phyloP scores from a whole-genome alignment of 1,139 yeast species.

The Protomyces arabidopsidicola region DNA sequence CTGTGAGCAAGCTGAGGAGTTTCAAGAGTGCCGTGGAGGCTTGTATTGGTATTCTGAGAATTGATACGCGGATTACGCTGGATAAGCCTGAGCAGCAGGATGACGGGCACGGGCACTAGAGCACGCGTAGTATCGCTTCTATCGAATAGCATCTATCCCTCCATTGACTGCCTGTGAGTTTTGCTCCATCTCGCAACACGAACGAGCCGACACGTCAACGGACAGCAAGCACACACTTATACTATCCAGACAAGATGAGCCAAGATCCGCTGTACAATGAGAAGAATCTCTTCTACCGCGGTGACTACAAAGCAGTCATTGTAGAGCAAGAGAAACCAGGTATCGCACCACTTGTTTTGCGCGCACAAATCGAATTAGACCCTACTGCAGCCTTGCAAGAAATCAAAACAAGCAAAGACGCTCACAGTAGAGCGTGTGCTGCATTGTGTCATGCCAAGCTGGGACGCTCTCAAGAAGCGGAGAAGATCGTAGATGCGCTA shows the following conservation, averaged over 20 bases:
- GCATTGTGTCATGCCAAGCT: conserved; percentile 35
- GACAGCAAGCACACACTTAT: too few relatives aligned
- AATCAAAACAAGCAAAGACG: not conserved
- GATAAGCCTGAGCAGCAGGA: conserved; percentile 90
- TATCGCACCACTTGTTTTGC: conserved; percentile 7
- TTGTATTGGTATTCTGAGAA: conserved; percentile 92
- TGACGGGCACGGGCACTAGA: conserved; percentile 48
- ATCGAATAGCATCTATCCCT: too few relatives aligned
- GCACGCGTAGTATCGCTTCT: not conserved
- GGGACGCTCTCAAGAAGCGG: conserved; percentile 33
- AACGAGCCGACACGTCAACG: too few relatives aligned
- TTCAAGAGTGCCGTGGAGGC: conserved; percentile 96
- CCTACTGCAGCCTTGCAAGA: not conserved
- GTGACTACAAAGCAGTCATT: conserved; percentile 3
- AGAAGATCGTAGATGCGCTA: conserved; percentile 36
- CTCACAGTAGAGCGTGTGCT: conserved; percentile 33
- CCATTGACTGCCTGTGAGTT: too few relatives aligned
- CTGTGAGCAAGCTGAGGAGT: conserved; percentile 85
- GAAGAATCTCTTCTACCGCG: conserved; percentile 24
- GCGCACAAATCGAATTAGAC: conserved; percentile 14
- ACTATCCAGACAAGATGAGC: not conserved
- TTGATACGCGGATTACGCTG: conserved; percentile 96
- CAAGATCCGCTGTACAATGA: conserved; percentile 21
- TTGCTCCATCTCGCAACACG: too few relatives aligned
- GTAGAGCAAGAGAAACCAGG: conserved; percentile 10